Evolutionary conservation across 805 yeast species (phyloP), one percentile per base, ranked within the genome.

Genomic region (Saturnispora dispora): DNA sequence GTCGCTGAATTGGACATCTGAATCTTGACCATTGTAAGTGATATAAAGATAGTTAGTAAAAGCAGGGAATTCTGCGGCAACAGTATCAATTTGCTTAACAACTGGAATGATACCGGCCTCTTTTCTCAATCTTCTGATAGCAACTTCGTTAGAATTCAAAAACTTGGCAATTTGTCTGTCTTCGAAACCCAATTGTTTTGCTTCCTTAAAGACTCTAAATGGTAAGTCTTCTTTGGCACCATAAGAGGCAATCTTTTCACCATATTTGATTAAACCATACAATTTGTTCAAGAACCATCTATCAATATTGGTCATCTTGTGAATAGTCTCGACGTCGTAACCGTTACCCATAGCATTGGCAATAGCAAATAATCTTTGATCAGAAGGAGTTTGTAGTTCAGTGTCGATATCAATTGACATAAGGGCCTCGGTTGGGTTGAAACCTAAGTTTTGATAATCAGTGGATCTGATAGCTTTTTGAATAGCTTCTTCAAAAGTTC

Each of bases 41-140:
- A 88, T 79, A 75, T 93, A 91, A 70, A 91, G 75, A 72, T 91
- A 91, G 75, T 91, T 91, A 61, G 99, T 91, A 72, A 69, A 78
- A 46, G 97, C 96, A 48, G 99, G 99, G 81, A 91, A 93, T 72
- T 91, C 99, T 48, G 99, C 98, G 48, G 99, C 99, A 59, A 91
- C 96, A 28, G 99, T 91, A 75, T 91, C 99, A 63, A 91, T 93
- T 71, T 90, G 96, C 71, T 91, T 91, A 55, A 89, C 97, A 66
- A 85, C 87, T 59, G 99, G 99, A 54, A 82, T 72, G 57, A 91
- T 79, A 51, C 95, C 95, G 52, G 80, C 81, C 61, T 88, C 95
- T 62, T 84, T 82, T 74, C 99, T 83, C 63, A 85, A 71, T 68
- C 91, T 79, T 71, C 99, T 82, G 57, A 93, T 82, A 52, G 96